Evolutionary conservation across 441 rosid species (phyloP).

Genomic region (Populus trichocarpa): DNA sequence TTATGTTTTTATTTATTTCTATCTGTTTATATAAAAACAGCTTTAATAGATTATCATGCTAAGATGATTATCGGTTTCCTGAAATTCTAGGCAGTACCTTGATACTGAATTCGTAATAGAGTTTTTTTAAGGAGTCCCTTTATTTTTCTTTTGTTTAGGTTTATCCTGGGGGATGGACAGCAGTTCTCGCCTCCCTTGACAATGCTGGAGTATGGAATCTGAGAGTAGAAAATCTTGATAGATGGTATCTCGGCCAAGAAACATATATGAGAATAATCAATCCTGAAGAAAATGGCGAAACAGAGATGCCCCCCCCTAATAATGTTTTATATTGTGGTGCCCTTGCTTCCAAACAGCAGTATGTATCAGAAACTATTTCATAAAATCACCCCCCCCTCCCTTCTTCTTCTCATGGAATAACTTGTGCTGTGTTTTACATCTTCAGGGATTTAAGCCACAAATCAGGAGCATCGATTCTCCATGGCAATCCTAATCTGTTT

Average conservation of each 20-base stretch:
- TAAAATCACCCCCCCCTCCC: conserved; percentile 6
- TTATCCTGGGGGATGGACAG: conserved; percentile 94
- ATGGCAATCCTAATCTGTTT: conserved; percentile 31
- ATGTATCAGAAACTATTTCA: conserved; percentile 21
- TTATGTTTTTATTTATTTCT: neutral
- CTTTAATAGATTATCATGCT: neutral
- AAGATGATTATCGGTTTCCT: neutral
- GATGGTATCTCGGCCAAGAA: conserved; percentile 92
- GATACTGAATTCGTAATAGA: neutral
- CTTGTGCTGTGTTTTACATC: conserved; percentile 6
- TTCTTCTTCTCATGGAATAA: neutral
- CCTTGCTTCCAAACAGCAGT: conserved; percentile 65
- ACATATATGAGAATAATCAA: conserved; percentile 63
- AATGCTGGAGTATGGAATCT: conserved; percentile 88
- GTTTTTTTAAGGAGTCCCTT: too few relatives aligned
- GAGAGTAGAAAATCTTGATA: conserved; percentile 67
- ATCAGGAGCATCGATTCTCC: conserved; percentile 35
- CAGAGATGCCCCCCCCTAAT: conserved; percentile 52
- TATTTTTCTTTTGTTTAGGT: conserved; percentile 40
- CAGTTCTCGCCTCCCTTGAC: conserved; percentile 69
- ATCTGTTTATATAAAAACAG: neutral
- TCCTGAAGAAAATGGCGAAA: conserved; percentile 60
- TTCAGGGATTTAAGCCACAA: conserved; percentile 43
- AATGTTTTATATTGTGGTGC: conserved; percentile 72
- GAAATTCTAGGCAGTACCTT: too few relatives aligned